Percentiles rank a stretch among this genome's conserved stretches.
phyloP scores from a whole-genome alignment of 2,329 filamentous ascomycete genomes.

The Botrytis elliptica region DNA sequence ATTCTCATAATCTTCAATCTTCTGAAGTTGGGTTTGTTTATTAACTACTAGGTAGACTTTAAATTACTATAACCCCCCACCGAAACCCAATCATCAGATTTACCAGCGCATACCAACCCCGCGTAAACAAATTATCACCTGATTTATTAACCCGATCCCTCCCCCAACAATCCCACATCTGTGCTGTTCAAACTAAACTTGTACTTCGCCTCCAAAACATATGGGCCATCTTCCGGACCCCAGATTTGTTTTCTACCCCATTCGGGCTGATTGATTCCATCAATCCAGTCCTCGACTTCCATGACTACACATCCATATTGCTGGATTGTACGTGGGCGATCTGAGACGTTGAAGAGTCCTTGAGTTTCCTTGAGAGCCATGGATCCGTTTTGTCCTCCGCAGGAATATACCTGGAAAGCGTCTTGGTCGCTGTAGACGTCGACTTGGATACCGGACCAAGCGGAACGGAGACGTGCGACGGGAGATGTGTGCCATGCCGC shows the following conservation, averaged over 20 bases:
- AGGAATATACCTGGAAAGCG: constrained; percentile 86
- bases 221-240: constrained; percentile 57
- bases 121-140: neutral
- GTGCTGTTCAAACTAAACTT: constrained; percentile 45
- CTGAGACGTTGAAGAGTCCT: constrained; percentile 55
- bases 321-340: constrained; percentile 61
- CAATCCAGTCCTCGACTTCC: constrained; percentile 92
- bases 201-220: constrained; percentile 62
- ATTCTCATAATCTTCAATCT: neutral
- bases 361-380: constrained; percentile 69
- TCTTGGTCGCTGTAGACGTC: constrained; percentile 82
- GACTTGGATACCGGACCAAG: constrained; percentile 78
- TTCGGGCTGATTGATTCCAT: constrained; percentile 86
- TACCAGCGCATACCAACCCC: neutral
- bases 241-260: constrained; percentile 74
- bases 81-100: neutral
- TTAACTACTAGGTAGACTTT: neutral
- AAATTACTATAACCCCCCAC: neutral
- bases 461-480: constrained; percentile 66
- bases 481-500: constrained; percentile 65
- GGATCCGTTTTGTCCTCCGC: constrained; percentile 71
- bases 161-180: constrained; percentile 27
- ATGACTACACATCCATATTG: constrained; percentile 85
- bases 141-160: constrained; percentile 27
- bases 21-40: neutral